Conservation (phyloP, 164 flowering plant genomes). For the Vitis rupestris region DNA sequence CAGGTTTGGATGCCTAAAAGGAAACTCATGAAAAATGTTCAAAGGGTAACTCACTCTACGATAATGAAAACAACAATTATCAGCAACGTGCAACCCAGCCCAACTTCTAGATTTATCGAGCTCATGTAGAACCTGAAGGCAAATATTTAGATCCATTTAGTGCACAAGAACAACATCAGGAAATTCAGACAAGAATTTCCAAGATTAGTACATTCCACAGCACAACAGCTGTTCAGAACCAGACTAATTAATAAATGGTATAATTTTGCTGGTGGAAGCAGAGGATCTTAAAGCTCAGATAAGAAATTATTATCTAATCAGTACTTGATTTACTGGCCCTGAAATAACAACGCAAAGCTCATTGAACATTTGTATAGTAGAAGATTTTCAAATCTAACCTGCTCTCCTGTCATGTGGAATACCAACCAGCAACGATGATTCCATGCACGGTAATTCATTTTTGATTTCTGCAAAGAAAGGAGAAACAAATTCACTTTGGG, state of each 20-base stretch:
- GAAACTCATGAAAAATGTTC: neutral
- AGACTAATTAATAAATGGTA: too few species aligned
- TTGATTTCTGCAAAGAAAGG: slow-evolving; percentile 60
- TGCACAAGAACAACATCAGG: neutral
- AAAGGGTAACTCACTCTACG: slow-evolving; percentile 57
- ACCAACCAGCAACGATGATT: slow-evolving; percentile 85
- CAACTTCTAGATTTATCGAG: slow-evolving; percentile 60
- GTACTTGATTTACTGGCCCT: neutral
- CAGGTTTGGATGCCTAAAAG: too few species aligned
- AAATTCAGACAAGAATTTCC: neutral
- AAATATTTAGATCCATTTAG: slow-evolving; percentile 1
- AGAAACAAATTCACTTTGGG: neutral
- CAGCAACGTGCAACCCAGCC: slow-evolving; percentile 84
- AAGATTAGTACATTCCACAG: neutral
- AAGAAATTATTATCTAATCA: neutral
- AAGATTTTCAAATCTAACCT: slow-evolving; percentile 43
- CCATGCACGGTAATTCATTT: slow-evolving; percentile 99
- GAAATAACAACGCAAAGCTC: neutral
- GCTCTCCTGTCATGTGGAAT: slow-evolving; percentile 64
- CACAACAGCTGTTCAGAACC: too few species aligned
- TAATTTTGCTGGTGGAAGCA: neutral
- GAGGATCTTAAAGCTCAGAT: too few species aligned
- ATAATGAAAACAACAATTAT: slow-evolving; percentile 87
- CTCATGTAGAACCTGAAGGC: slow-evolving; percentile 57
- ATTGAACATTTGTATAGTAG: neutral